Evolutionary conservation across 2,329 filamentous ascomycete species (phyloP).

Genomic region (Fusarium sacchari): DNA sequence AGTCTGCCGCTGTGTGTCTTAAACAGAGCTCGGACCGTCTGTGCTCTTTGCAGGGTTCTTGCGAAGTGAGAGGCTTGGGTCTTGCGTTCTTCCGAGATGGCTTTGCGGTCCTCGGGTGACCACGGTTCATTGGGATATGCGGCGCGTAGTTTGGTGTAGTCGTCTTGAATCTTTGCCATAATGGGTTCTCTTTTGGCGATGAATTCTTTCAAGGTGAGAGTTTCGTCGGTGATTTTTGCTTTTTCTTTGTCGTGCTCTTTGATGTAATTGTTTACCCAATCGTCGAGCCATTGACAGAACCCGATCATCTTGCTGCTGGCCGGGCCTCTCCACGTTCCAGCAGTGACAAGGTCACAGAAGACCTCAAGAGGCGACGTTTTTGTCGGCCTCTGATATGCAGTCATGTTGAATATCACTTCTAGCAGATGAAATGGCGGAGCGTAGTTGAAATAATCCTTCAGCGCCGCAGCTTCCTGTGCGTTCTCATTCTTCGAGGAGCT

Average conservation of each 20-base stretch:
- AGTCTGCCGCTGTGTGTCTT: neutral
- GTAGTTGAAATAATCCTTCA: neutral
- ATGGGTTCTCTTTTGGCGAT: neutral
- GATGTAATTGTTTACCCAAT: neutral
- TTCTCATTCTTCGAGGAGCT: neutral
- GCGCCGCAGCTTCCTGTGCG: neutral
- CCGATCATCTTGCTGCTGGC: neutral
- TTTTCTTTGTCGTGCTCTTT: neutral
- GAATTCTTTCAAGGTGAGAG: neutral
- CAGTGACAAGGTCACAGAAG: neutral
- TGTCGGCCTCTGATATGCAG: accelerated
- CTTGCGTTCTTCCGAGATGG: neutral
- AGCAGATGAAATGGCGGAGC: neutral
- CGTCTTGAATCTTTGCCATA: neutral
- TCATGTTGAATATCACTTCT: neutral
- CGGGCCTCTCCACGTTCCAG: neutral
- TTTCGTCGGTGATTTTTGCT: neutral
- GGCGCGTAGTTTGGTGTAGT: neutral
- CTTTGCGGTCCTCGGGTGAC: neutral
- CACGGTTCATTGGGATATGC: neutral
- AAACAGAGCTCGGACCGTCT: neutral
- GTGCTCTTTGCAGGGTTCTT: neutral
- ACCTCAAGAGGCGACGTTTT: neutral
- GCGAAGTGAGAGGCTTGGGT: neutral
- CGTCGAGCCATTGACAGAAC: neutral